phyloP scores from a whole-genome alignment of 768 basidiomycete genomes.

The Porpolomopsis calyptriformis region DNA sequence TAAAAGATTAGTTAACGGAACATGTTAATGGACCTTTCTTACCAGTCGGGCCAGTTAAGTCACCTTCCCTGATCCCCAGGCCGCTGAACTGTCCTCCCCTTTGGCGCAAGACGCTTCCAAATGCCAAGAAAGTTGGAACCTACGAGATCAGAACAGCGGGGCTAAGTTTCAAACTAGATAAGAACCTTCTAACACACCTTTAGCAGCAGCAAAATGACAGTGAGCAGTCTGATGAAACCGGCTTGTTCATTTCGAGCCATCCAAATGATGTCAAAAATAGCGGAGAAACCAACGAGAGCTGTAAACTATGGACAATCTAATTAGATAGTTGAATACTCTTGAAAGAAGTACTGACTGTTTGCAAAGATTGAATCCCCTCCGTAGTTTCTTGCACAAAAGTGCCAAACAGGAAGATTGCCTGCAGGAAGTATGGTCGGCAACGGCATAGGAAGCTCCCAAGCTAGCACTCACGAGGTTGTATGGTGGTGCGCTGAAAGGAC shows the following conservation, averaged over 20 bases:
- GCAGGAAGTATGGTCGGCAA: too few species aligned
- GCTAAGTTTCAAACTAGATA: neutral
- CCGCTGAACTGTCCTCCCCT: constrained; percentile 47
- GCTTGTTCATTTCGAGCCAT: constrained; percentile 44
- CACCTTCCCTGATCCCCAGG: constrained; percentile 34
- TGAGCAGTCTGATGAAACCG: constrained; percentile 45
- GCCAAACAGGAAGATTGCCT: constrained; percentile 72
- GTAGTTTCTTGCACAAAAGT: constrained; percentile 58
- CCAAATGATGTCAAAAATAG: constrained; percentile 65
- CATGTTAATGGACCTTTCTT: constrained; percentile 8
- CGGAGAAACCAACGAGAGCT: constrained; percentile 48
- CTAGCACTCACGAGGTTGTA: constrained; percentile 47
- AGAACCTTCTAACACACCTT: constrained; percentile 33
- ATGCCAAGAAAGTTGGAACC: constrained; percentile 52
- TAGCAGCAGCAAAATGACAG: constrained; percentile 42
- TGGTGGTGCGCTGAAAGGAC: constrained; percentile 45
- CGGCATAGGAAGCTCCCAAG: neutral
- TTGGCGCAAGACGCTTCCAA: constrained; percentile 42
- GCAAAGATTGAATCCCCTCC: constrained; percentile 55
- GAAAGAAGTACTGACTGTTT: constrained; percentile 34
- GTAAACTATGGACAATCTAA: constrained; percentile 40
- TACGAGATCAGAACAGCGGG: constrained; percentile 14
- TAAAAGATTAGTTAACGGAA: constrained; percentile 1
- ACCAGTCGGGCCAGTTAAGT: constrained; percentile 50
- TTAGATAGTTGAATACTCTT: constrained; percentile 2